Percentiles rank a stretch among this genome's conserved stretches.
Conservation (phyloP, 2,329 filamentous ascomycete genomes). For the Diaporthe ampelina region DNA sequence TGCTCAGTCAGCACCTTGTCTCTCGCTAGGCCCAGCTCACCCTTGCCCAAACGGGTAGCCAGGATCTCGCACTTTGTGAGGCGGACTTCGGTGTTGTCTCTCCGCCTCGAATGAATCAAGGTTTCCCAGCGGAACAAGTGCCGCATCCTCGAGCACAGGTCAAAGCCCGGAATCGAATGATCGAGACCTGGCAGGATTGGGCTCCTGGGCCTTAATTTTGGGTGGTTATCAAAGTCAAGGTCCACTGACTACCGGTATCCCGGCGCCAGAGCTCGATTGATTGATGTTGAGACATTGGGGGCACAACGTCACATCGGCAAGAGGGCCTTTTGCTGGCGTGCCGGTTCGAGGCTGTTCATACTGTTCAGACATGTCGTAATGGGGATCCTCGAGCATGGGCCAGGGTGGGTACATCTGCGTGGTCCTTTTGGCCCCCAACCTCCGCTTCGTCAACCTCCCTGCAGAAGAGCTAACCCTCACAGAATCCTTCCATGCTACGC, state of each 20-base stretch:
- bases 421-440: slow-evolving; percentile 36
- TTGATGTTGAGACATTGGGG: slow-evolving; percentile 25
- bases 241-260: background rate
- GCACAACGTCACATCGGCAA: slow-evolving; percentile 22
- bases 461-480: slow-evolving; percentile 7
- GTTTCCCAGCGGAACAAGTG: background rate
- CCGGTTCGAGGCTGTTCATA: slow-evolving; percentile 12
- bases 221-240: background rate
- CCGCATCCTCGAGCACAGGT: slow-evolving; percentile 6
- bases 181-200: background rate
- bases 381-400: slow-evolving; percentile 17
- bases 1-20: slow-evolving; percentile 42
- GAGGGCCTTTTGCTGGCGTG: background rate
- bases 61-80: slow-evolving; percentile 1
- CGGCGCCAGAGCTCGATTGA: slow-evolving; percentile 3
- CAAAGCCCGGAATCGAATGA: background rate
- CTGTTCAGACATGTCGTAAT: slow-evolving; percentile 21
- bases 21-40: slow-evolving; percentile 28
- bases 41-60: slow-evolving; percentile 7
- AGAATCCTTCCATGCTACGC: slow-evolving; percentile 18
- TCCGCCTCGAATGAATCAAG: slow-evolving; percentile 2
- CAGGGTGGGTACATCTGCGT: slow-evolving; percentile 23
- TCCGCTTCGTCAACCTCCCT: slow-evolving; percentile 4
- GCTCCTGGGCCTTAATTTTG: slow-evolving; percentile 24
- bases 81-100: slow-evolving; percentile 7